Evolutionary conservation across 2,329 filamentous ascomycete genomes (phyloP).

Genomic region (Zymoseptoria pseudotritici): DNA sequence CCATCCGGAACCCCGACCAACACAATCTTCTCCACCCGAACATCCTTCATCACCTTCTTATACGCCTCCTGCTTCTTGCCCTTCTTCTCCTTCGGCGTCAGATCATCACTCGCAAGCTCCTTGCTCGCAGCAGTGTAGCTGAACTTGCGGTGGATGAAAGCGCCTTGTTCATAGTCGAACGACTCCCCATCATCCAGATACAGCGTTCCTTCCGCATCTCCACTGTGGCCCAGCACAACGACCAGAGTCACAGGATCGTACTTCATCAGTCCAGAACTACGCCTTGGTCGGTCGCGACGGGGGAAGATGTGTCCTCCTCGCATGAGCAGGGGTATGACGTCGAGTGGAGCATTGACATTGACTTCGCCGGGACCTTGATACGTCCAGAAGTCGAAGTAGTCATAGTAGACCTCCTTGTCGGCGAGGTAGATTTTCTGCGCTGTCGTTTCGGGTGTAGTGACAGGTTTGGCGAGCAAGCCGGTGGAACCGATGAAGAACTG

Average conservation of each 20-base stretch:
- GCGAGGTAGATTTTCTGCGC: conserved; percentile 77
- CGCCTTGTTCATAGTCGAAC: conserved; percentile 77
- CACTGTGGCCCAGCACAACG: conserved; percentile 59
- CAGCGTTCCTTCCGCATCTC: conserved; percentile 70
- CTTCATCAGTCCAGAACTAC: conserved; percentile 81
- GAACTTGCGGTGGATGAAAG: conserved; percentile 82
- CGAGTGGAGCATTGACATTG: conserved; percentile 67
- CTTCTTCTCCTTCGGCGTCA: conserved; percentile 41
- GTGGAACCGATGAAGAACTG: conserved; percentile 87
- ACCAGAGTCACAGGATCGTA: conserved; percentile 94
- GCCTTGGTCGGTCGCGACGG: conserved; percentile 77
- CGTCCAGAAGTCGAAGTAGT: conserved; percentile 83
- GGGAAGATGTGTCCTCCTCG: conserved; percentile 87
- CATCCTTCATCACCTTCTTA: conserved; percentile 68
- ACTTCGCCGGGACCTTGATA: conserved; percentile 68
- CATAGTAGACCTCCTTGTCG: conserved; percentile 83
- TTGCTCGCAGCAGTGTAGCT: conserved; percentile 49
- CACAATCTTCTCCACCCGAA: conserved; percentile 76
- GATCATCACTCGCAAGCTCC: conserved; percentile 62
- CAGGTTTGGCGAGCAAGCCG: conserved; percentile 85
- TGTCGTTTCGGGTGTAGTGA: conserved; percentile 67
- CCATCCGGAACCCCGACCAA: conserved; percentile 67
- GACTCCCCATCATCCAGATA: conserved; percentile 93
- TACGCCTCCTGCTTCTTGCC: conserved; percentile 63
- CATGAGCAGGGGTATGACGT: conserved; percentile 85